Base-by-base conservation (phyloP, 1,284 basidiomycete genomes). In the Leccinum fallax region DNA sequence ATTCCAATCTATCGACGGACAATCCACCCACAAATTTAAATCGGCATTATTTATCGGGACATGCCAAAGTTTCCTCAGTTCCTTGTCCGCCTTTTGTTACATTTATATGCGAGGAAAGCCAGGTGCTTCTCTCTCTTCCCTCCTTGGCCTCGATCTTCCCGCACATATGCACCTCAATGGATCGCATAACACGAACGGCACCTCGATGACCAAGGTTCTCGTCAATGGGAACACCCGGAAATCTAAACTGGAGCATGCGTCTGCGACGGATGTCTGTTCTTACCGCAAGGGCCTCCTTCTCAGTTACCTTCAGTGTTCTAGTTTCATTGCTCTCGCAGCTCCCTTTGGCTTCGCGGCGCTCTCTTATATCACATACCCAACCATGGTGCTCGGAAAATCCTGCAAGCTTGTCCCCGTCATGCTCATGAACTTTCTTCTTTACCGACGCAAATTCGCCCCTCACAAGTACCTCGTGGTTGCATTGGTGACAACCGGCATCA, bases 341-440 rank as follows among this genome's bases (percentile, higher is more conserved):
- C 96, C 95, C 8, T 96, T 99, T 71, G 95, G 96, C 57, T 98
- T 98, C 78, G 90, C 95, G 32, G 89, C 95, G 5, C 88, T 99
- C 52, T 88, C 92, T 49, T 95, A 98, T 79, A 97, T 99, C 73
- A 95, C 94, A 19, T 99, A 98, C 81, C 97, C 97, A 30, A 95
- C 97, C 16, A 95, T 98, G 90, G 96, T 98, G 43, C 89, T 99
- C 64, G 97, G 94, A 63, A 99, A 99, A 77, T 98, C 95, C 0
- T 99, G 97, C 85, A 99, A 99, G 77, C 93, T 97, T 70, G 92
- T 97, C 16, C 95, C 95, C 2, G 95, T 97, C 63, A 93, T 97
- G 85, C 81, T 97, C 76, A 95, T 97, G 93, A 97, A 97, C 78
- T 87, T 97, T 65, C 74, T 94, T 48, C 81, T 94, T 61, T 97